Conservation (phyloP, 2,329 filamentous ascomycete species). For the Xylariaceae sp. region DNA sequence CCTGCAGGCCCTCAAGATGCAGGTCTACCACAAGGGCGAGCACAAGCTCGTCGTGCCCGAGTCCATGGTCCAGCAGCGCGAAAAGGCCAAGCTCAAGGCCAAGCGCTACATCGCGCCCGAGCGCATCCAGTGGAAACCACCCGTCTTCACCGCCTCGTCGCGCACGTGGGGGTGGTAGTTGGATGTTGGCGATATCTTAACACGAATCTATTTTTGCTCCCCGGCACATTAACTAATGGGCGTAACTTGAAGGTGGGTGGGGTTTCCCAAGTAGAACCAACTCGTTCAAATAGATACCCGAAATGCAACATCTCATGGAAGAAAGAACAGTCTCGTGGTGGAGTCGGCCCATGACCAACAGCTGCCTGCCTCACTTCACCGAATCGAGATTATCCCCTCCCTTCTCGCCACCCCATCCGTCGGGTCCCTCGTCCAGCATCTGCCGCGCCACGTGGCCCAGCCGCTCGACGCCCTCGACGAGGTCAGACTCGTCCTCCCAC, state of each 20-base stretch:
- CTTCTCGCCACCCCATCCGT: conserved; percentile 4
- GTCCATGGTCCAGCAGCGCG: conserved; percentile 68
- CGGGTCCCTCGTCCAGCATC: conserved; percentile 14
- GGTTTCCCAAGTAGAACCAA: too few species aligned
- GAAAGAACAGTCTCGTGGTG: too few species aligned
- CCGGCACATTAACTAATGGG: too few species aligned
- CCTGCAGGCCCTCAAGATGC: conserved; percentile 86
- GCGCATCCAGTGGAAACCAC: conserved; percentile 88
- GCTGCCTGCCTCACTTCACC: neutral
- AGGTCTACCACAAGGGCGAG: conserved; percentile 91
- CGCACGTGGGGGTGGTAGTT: conserved; percentile 90
- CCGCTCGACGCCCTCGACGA: conserved; percentile 61
- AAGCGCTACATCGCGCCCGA: conserved; percentile 69
- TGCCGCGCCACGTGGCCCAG: conserved; percentile 39
- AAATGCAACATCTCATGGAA: neutral
- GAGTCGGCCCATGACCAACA: too few species aligned
- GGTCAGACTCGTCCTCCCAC: conserved; percentile 59
- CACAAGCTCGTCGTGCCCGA: conserved; percentile 93
- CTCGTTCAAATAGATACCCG: conserved; percentile 12
- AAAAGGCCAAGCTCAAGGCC: conserved; percentile 73
- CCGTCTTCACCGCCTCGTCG: conserved; percentile 82
- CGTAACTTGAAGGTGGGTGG: too few species aligned
- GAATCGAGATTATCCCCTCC: neutral
- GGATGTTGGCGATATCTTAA: too few species aligned
- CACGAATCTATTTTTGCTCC: too few species aligned